These are phyloP conservation scores for Colletotrichum sp. DNA, from an alignment of 2,329 filamentous ascomycete genomes.

Conservation along the genomic window DNA sequence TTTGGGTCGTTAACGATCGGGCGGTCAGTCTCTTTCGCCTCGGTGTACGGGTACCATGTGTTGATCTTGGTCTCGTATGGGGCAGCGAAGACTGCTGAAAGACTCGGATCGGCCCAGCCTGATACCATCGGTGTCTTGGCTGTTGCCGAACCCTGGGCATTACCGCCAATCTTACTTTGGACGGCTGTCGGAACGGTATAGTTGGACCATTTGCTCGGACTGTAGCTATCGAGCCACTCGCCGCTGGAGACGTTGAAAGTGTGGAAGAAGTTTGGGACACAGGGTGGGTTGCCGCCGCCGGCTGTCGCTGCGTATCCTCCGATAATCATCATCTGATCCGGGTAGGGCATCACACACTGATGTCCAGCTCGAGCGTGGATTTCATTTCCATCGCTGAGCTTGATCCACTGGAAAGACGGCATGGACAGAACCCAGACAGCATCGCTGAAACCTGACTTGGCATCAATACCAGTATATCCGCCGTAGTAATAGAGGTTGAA, in stretches of 20 bases:
- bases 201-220: constrained; percentile 63
- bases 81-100: constrained; percentile 58
- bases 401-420: constrained; percentile 81
- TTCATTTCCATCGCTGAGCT: constrained; percentile 44
- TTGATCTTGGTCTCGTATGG: constrained; percentile 62
- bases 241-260: constrained; percentile 77
- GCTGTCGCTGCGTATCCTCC: constrained; percentile 63
- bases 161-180: constrained; percentile 70
- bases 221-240: constrained; percentile 73
- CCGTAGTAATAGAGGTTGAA: constrained; percentile 88
- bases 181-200: constrained; percentile 75
- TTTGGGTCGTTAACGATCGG: constrained; percentile 7
- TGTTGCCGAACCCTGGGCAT: constrained; percentile 70
- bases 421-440: constrained; percentile 84
- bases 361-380: constrained; percentile 72
- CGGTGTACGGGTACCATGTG: constrained; percentile 65
- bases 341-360: constrained; percentile 76
- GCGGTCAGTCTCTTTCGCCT: constrained; percentile 32
- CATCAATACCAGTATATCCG: constrained; percentile 58
- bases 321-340: constrained; percentile 80
- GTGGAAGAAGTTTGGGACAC: constrained; percentile 58
- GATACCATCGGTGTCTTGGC: constrained; percentile 65
- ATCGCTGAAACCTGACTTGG: constrained; percentile 50
- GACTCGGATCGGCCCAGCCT: constrained; percentile 54
- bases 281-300: constrained; percentile 34